Evolutionary conservation across 1,284 basidiomycete species (phyloP).

Genomic region (Waitea zeae): DNA sequence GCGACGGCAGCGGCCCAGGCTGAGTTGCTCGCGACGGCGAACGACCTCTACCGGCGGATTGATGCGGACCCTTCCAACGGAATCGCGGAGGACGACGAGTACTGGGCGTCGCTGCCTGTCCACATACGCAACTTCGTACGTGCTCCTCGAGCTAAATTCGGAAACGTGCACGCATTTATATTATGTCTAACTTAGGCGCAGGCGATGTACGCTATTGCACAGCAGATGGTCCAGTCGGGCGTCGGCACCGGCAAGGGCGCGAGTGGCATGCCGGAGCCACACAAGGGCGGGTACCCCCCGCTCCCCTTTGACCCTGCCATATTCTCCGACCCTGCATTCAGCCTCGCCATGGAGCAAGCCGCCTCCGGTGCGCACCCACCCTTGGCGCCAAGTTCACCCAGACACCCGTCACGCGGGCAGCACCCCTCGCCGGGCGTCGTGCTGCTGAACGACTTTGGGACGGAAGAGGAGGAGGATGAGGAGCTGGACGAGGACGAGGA

Average conservation of each 20-base stretch:
- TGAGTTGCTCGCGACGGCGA: conserved; percentile 33
- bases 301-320: conserved; percentile 35
- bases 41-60: conserved; percentile 37
- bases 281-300: conserved; percentile 15
- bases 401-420: conserved; percentile 13
- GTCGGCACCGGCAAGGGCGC: conserved; percentile 15
- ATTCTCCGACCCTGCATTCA: conserved; percentile 36
- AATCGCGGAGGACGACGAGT: conserved; percentile 24
- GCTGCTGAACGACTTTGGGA: conserved; percentile 26
- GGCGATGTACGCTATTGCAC: conserved; percentile 51
- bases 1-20: conserved; percentile 22
- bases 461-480: conserved; percentile 24
- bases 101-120: conserved; percentile 32
- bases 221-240: conserved; percentile 44
- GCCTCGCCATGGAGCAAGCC: conserved; percentile 32
- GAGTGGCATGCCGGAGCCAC: conserved; percentile 16
- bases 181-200: conserved; percentile 22
- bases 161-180: conserved; percentile 16
- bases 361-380: conserved; percentile 25
- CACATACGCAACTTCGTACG: conserved; percentile 36
- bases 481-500: neutral
- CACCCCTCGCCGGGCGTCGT: conserved; percentile 21
- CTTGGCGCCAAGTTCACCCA: no score
- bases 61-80: conserved; percentile 22
- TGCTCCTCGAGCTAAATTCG: conserved; percentile 14